Base-by-base conservation (phyloP, 768 basidiomycete species). In the Suillus luteus region DNA sequence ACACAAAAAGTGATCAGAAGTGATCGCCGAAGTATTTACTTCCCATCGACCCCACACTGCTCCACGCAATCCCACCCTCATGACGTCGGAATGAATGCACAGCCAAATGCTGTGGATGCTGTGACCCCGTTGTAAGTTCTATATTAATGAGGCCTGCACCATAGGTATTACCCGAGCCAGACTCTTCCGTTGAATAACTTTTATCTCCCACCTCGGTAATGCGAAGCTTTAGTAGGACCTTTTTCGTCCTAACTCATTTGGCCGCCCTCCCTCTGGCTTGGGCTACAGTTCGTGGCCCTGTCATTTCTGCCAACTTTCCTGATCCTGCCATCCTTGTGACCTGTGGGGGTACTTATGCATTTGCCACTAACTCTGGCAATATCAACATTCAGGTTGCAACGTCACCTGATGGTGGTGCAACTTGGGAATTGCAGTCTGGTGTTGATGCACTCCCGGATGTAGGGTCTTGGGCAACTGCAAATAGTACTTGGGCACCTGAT, bases 361-460 rank as follows among this genome's bases (percentile, higher is more conserved):
- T 63, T 60, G 66, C 69, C 19, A 71, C 71, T 12, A 67, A 65
- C 43, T 63, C 55, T 37, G 70, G 67, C 24, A 67, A 64, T 14
- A 61, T 67, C 51, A 67, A 71, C 35, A 65, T 72, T 33, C 71
- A 68, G 38, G 64, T 72, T 41, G 69, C 70, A 5, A 70, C 64
- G 8, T 72, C 71, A 27, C 40, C 65, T 15, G 71, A 72, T 62
- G 48, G 19, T 40, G 69, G 70, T 17, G 38, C 52, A 10, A 68
- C 66, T 3, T 70, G 71, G 71, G 63, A 64, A 33, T 54, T 68
- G 44, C 48, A 60, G 14, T 44, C 46, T 5, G 63, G 63, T 40
- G 43, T 60, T 49, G 71, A 72, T 46, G 70, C 71, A n/a, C 66
- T 72, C 37, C 68, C 71, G 3, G 62, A 63, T 40, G 66, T 69